These are phyloP conservation scores for Xylariomycetidae sp. DNA, from an alignment of 2,329 filamentous ascomycete genomes.

Conservation along the genomic window DNA sequence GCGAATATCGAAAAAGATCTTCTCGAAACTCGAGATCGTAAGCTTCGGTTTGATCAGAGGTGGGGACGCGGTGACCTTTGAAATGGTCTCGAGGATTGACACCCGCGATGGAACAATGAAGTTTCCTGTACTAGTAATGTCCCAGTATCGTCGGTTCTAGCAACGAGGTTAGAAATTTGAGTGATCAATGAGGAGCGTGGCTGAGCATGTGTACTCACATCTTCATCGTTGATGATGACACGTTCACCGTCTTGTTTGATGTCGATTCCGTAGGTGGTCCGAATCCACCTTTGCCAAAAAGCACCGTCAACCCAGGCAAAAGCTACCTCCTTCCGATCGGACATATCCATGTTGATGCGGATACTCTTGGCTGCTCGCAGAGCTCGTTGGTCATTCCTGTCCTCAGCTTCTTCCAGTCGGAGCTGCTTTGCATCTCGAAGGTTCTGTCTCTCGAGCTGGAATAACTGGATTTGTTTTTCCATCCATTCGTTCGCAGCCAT, in stretches of 20 bases:
- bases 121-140: constrained; percentile 82
- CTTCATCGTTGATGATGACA: constrained; percentile 95
- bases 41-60: constrained; percentile 72
- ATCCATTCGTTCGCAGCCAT: constrained; percentile 96
- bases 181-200: neutral
- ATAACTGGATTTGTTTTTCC: constrained; percentile 87
- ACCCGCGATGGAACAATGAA: constrained; percentile 85
- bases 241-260: constrained; percentile 83
- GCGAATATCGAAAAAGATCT: constrained; percentile 65
- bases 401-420: constrained; percentile 92
- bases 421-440: constrained; percentile 91
- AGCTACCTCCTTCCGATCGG: constrained; percentile 80
- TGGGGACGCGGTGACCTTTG: constrained; percentile 63
- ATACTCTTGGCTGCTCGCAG: constrained; percentile 85
- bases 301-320: constrained; percentile 97
- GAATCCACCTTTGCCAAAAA: constrained; percentile 97
- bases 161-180: constrained; percentile 31
- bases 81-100: constrained; percentile 82
- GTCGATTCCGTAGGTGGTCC: constrained; percentile 90
- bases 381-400: constrained; percentile 84
- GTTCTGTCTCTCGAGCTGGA: constrained; percentile 90
- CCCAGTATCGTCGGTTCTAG: constrained; percentile 92
- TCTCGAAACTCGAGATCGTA: constrained; percentile 67
- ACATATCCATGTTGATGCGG: constrained; percentile 83
- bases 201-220: no score